phyloP scores from a whole-genome alignment of 352 stramenopile species.

The Phytophthora chlamydospora region DNA sequence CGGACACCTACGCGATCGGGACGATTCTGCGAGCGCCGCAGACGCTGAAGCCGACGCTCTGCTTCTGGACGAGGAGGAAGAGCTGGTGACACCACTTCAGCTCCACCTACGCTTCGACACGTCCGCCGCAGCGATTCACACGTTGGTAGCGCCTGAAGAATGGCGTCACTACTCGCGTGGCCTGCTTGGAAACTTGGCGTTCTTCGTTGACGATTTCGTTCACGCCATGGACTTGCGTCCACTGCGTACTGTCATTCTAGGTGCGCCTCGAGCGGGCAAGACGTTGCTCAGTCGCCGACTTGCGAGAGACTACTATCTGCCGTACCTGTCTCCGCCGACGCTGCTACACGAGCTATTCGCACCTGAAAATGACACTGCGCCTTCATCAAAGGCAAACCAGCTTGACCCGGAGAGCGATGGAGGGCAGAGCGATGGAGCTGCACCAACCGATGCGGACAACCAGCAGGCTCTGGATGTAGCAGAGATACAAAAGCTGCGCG shows the following conservation, averaged over 20 bases:
- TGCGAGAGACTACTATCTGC: constrained; percentile 76
- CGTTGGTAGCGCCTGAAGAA: constrained; percentile 63
- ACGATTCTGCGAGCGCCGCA: constrained; percentile 15
- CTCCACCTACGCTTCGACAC: constrained; percentile 79
- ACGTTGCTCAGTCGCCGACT: constrained; percentile 56
- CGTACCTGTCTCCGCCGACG: constrained; percentile 55
- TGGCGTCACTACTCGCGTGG: constrained; percentile 73
- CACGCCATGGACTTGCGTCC: constrained; percentile 76
- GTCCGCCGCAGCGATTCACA: constrained; percentile 47
- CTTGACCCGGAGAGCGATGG: constrained; percentile 2
- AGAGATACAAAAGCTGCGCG: constrained; percentile 28
- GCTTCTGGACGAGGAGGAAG: constrained; percentile 65
- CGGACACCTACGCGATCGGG: constrained; percentile 46
- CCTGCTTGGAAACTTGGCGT: constrained; percentile 62
- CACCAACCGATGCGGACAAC: constrained; percentile 1
- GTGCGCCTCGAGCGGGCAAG: constrained; percentile 74
- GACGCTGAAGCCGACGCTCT: constrained; percentile 63
- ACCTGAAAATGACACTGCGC: constrained; percentile 24
- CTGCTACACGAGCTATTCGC: constrained; percentile 56
- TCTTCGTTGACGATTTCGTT: constrained; percentile 81
- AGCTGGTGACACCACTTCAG: constrained; percentile 63
- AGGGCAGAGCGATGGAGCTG: constrained; percentile 15
- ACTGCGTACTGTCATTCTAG: constrained; percentile 70
- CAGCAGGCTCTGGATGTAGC: constrained; percentile 1
- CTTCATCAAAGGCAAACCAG: constrained; percentile 5